Evolutionary conservation across 306 rosid species (phyloP).

Genomic region (cucumber (Cucumis sativus)): DNA sequence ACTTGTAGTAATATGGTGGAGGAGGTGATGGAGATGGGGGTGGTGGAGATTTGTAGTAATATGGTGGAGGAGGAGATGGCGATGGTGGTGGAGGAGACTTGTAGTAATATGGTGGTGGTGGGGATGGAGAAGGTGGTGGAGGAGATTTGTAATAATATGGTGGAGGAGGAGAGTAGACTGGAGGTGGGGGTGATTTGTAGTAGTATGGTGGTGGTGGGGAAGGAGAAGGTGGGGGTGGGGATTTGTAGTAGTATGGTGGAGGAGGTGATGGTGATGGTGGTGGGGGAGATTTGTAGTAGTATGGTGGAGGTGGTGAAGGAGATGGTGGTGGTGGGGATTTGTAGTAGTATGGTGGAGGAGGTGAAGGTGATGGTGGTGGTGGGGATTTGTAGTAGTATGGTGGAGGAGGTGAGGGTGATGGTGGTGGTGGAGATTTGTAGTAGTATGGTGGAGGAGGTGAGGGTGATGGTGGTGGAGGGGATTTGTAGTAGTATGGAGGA

Average conservation of each 20-base stretch:
- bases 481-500: constrained; percentile 16
- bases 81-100: not conserved
- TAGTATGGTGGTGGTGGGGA: not conserved
- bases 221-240: not conserved
- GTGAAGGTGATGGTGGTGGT: constrained; percentile 8
- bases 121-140: constrained; percentile 13
- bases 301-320: constrained; percentile 8
- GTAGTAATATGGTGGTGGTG: constrained; percentile 5
- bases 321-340: constrained; percentile 21
- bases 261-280: constrained; percentile 21
- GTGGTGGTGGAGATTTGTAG: constrained; percentile 35
- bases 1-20: constrained; percentile 14
- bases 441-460: not conserved
- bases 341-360: constrained; percentile 17
- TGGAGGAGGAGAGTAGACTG: not conserved
- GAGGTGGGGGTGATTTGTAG: not conserved
- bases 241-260: not conserved
- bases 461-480: constrained; percentile 50
- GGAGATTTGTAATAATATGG: constrained; percentile 31
- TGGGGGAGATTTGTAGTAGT: constrained; percentile 28
- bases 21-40: constrained; percentile 14
- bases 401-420: not conserved
- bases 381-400: constrained; percentile 7
- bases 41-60: constrained; percentile 25
- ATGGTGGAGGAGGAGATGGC: constrained; percentile 5